Base-by-base conservation (phyloP, 2,329 filamentous ascomycete genomes). In the Paraphaeosphaeria minitans region DNA sequence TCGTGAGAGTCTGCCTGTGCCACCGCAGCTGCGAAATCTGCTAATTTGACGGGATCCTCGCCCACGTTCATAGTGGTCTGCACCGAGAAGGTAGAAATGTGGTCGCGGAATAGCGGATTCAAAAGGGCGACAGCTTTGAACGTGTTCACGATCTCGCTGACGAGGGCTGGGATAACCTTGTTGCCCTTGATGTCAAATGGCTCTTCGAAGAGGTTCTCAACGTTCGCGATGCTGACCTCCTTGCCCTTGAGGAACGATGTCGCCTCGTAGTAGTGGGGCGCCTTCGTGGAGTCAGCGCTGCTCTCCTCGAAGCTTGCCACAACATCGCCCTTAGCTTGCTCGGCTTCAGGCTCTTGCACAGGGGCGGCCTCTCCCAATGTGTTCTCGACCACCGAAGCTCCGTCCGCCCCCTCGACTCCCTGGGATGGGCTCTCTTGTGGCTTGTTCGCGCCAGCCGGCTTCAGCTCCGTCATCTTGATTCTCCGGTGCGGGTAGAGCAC, bases 141-240 rank as follows among this genome's bases (percentile, higher is more conserved):
- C 0, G 97, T 95, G 75, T 97, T 98, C 74, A 99, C 93, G 61
- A 99, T 98, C 80, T 99, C 96, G 71, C 94, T 97, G 51, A 94
- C 95, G 47, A 99, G 88, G 13, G 95, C 95, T 56, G 92, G 89
- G 60, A 98, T 93, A 35, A 95, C 88, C 19, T 89, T 89, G 71
- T 90, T 95, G 78, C 94, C 96, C 74, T 92, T 92, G 72, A 92
- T 89, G 75, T 98, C 95, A 74, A 91, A 91, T 0, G 93, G 89
- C 71, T 97, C 90, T 70, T 99, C 95, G 0, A 84, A 83, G 55
- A 99, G 83, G 69, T 99, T 99, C 62, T 98, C 93, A 41, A 98
- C 93, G 67, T 97, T 96, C 66, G 96, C 95, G 53, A 99, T 84
- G 75, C 92, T 97, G 72, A 99, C 93, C 7, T 92, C 88, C 75